phyloP scores from a whole-genome alignment of 2,329 filamentous ascomycete genomes.

The Verticillium alfalfae region DNA sequence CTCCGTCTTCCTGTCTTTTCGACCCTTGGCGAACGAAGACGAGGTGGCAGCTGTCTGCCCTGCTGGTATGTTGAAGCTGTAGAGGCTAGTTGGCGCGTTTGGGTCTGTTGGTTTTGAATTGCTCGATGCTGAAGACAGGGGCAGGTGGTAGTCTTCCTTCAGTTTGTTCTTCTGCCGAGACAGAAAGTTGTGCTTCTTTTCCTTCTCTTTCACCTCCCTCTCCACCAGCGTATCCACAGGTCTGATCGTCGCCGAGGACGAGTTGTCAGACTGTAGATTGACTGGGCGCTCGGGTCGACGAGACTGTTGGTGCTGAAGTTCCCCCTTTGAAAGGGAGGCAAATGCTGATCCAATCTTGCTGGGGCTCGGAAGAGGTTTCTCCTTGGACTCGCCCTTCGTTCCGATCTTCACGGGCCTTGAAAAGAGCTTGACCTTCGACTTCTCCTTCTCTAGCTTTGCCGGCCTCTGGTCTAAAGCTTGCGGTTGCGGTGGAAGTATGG shows the following conservation, averaged over 20 bases:
- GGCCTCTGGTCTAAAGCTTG: slow-evolving; percentile 36
- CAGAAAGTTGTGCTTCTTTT: slow-evolving; percentile 75
- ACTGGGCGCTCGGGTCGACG: slow-evolving; percentile 53
- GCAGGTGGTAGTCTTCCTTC: slow-evolving; percentile 67
- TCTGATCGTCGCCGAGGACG: slow-evolving; percentile 71
- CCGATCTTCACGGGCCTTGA: slow-evolving; percentile 72
- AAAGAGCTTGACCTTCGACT: slow-evolving; percentile 77
- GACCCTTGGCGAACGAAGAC: slow-evolving; percentile 72
- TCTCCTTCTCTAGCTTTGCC: slow-evolving; percentile 60
- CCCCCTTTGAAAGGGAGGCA: slow-evolving; percentile 55
- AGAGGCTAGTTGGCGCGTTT: slow-evolving; percentile 67
- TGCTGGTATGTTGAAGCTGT: slow-evolving; percentile 70
- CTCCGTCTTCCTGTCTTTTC: slow-evolving; percentile 81
- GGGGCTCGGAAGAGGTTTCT: slow-evolving; percentile 66
- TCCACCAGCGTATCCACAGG: slow-evolving; percentile 47
- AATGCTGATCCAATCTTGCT: slow-evolving; percentile 64
- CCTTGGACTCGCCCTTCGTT: slow-evolving; percentile 61
- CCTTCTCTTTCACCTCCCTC: slow-evolving; percentile 40
- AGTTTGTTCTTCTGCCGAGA: slow-evolving; percentile 76
- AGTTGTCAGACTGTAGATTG: slow-evolving; percentile 71
- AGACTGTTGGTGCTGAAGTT: slow-evolving; percentile 70
- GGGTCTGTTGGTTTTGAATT: slow-evolving; percentile 74
- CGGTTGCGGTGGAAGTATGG: neutral
- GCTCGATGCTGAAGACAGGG: slow-evolving; percentile 69
- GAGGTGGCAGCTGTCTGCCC: slow-evolving; percentile 59